Evolutionary conservation across 2,329 filamentous ascomycete genomes (phyloP).

Genomic region (Botrytis fragariae): DNA sequence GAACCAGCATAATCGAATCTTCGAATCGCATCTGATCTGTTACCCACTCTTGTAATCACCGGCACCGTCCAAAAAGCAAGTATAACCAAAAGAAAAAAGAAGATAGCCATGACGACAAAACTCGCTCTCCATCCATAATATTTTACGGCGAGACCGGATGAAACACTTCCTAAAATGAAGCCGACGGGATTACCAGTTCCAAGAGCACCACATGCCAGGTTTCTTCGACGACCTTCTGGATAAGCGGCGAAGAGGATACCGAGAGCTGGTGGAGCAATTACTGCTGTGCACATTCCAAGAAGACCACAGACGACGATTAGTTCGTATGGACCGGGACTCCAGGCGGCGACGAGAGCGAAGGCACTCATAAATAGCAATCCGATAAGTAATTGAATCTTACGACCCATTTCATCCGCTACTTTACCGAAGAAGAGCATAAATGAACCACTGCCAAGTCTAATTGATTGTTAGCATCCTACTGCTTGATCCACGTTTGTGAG

Average conservation of each 20-base stretch:
- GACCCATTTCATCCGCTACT: slow-evolving; percentile 64
- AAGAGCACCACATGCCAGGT: slow-evolving; percentile 63
- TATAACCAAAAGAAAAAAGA: slow-evolving; percentile 59
- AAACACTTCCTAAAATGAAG: slow-evolving; percentile 49
- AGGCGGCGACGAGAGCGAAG: slow-evolving; percentile 57
- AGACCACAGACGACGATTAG: slow-evolving; percentile 63
- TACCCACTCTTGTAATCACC: slow-evolving; percentile 46
- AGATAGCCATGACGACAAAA: slow-evolving; percentile 60
- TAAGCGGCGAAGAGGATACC: slow-evolving; percentile 64
- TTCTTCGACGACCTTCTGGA: slow-evolving; percentile 56
- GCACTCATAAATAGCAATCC: slow-evolving; percentile 59
- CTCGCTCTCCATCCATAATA: slow-evolving; percentile 62
- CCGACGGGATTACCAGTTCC: slow-evolving; percentile 44
- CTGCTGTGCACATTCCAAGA: slow-evolving; percentile 62
- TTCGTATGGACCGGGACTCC: slow-evolving; percentile 55
- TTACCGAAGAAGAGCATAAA: slow-evolving; percentile 66
- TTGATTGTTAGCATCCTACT: slow-evolving; percentile 13
- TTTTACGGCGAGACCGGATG: slow-evolving; percentile 60
- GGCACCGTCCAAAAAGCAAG: slow-evolving; percentile 62
- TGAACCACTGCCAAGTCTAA: slow-evolving; percentile 59
- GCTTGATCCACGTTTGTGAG: not conserved
- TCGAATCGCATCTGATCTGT: slow-evolving; percentile 15
- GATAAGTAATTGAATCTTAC: slow-evolving; percentile 57
- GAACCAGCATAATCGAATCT: slow-evolving; percentile 34
- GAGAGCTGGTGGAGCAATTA: slow-evolving; percentile 61